These are phyloP conservation scores for Rhizophagus clarus DNA, from an alignment of 192 early-diverging fungal genomes.

Conservation along the genomic window DNA sequence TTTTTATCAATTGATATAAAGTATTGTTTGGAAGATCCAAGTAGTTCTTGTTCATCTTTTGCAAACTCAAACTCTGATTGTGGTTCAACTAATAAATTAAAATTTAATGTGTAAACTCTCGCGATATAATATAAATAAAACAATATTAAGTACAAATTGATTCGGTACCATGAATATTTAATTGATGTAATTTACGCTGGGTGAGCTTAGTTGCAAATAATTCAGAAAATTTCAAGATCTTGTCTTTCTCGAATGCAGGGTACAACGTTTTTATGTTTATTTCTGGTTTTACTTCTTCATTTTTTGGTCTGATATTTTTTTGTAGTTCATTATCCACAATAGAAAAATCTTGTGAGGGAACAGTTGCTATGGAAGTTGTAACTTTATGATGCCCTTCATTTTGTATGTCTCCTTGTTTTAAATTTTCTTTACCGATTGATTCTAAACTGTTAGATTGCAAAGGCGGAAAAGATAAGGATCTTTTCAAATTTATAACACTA, in stretches of 20 bases:
- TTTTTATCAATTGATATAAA: not conserved
- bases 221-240: constrained; percentile 65
- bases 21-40: constrained; percentile 21
- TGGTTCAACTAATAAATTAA: constrained; percentile 34
- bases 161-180: constrained; percentile 41
- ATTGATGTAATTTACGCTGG: constrained; percentile 39
- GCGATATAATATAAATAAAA: not conserved
- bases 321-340: constrained; percentile 35
- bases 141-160: not conserved
- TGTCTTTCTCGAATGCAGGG: constrained; percentile 62
- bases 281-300: constrained; percentile 9
- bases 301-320: not conserved
- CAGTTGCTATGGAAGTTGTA: constrained; percentile 23
- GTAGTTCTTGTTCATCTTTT: constrained; percentile 35
- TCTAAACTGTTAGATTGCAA: constrained; percentile 3
- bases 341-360: constrained; percentile 27
- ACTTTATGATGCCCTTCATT: not conserved
- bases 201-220: constrained; percentile 55
- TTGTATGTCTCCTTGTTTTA: not conserved
- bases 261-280: constrained; percentile 55
- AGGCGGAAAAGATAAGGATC: constrained; percentile 35
- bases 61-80: constrained; percentile 37
- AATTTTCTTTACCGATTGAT: not conserved
- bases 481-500: constrained; percentile 39
- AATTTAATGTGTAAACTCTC: not conserved